phyloP scores from a whole-genome alignment of 345 rosid species.

The Gossypium raimondii region DNA sequence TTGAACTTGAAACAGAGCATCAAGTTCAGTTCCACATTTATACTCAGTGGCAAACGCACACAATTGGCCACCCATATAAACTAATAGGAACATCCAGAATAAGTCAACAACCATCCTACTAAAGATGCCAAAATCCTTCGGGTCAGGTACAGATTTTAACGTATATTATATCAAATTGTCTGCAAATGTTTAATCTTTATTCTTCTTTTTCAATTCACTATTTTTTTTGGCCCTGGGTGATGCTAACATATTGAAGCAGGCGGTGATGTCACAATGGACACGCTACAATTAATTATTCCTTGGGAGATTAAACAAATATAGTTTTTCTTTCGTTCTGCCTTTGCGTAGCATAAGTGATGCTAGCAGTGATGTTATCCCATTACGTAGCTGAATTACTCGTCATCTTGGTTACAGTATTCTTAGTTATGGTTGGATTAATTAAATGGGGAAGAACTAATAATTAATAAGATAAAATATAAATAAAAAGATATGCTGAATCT shows the following conservation, averaged over 20 bases:
- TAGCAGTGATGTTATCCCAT: neutral
- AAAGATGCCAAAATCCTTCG: neutral
- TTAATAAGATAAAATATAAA: neutral
- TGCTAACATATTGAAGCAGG: no score
- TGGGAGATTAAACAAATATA: neutral
- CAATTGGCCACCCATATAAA: neutral
- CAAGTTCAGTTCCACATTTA: neutral
- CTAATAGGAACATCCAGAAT: neutral
- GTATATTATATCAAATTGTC: no score
- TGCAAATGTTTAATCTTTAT: neutral
- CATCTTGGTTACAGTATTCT: neutral
- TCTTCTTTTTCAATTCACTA: neutral
- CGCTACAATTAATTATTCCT: neutral
- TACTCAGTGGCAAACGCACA: slow-evolving; percentile 4
- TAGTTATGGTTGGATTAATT: neutral
- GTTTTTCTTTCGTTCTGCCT: neutral
- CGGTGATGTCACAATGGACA: neutral
- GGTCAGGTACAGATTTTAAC: neutral
- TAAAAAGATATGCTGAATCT: neutral
- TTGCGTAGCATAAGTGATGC: neutral
- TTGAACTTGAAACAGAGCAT: neutral
- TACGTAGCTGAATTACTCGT: neutral
- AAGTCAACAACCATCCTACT: neutral
- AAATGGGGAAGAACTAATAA: neutral
- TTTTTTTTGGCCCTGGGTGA: neutral